Evolutionary conservation across 2,329 filamentous ascomycete species (phyloP).

Genomic region (Sporothrix luriei): DNA sequence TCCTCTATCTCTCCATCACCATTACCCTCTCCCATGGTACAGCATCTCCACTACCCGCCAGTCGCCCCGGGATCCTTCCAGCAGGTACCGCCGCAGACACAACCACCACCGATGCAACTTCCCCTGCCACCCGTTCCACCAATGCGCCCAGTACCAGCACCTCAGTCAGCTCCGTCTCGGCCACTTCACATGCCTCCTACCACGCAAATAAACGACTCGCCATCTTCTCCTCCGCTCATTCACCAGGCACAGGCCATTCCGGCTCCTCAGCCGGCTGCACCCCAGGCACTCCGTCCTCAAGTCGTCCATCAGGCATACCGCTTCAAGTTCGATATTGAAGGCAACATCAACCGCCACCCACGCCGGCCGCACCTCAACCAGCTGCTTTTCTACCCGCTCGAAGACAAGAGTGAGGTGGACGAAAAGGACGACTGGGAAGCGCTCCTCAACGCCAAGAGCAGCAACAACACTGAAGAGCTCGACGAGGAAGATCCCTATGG

Average conservation of each 20-base stretch:
- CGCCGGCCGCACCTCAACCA: slow-evolving; percentile 49
- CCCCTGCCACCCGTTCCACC: slow-evolving; percentile 21
- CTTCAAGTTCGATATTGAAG: slow-evolving; percentile 53
- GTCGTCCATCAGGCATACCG: slow-evolving; percentile 51
- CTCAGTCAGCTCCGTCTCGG: neutral
- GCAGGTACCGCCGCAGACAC: neutral
- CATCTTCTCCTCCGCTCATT: neutral
- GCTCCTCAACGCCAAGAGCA: slow-evolving; percentile 20
- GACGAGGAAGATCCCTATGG: slow-evolving; percentile 36
- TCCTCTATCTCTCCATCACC: neutral
- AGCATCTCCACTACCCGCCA: neutral
- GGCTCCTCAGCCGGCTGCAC: slow-evolving; percentile 35
- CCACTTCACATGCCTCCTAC: neutral
- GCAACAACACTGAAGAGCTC: neutral
- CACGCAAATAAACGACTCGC: neutral
- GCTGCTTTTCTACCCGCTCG: slow-evolving; percentile 46
- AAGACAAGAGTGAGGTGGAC: slow-evolving; percentile 37
- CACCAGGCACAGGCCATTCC: slow-evolving; percentile 19
- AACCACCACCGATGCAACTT: neutral
- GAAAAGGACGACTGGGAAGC: slow-evolving; percentile 37
- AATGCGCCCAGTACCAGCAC: neutral
- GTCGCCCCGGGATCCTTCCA: neutral
- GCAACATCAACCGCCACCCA: slow-evolving; percentile 50
- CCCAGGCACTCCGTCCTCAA: slow-evolving; percentile 41
- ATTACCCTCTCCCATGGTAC: slow-evolving; percentile 10